These are phyloP conservation scores for Cercis canadensis DNA, from an alignment of 306 rosid species.

Conservation along the genomic window DNA sequence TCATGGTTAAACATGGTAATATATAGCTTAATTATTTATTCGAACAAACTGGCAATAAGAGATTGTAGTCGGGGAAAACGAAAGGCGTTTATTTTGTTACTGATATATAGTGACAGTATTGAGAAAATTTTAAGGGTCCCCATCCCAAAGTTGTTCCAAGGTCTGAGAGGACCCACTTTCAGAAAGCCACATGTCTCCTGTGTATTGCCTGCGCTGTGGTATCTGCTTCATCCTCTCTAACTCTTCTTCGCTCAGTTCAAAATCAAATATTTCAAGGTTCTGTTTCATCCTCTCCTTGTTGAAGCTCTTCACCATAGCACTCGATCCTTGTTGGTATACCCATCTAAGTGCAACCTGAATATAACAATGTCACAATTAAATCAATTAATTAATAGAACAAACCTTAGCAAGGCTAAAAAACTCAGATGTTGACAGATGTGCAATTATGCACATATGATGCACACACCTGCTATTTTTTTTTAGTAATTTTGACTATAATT, in stretches of 20 bases:
- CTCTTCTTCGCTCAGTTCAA: conserved; percentile 57
- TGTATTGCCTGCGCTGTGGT: conserved; percentile 53
- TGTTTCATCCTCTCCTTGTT: conserved; percentile 64
- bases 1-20: no score
- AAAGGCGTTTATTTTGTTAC: conserved; percentile 13
- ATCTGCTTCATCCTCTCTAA: conserved; percentile 51
- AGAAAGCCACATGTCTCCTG: conserved; percentile 45
- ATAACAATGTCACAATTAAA: conserved; percentile 20
- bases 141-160: conserved; percentile 61
- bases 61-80: conserved; percentile 8
- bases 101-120: not conserved
- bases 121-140: conserved; percentile 34
- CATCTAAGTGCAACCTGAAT: conserved; percentile 64
- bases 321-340: conserved; percentile 57
- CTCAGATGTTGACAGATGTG: no score
- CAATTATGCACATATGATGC: no score
- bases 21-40: no score
- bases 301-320: conserved; percentile 55
- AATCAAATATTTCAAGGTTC: conserved; percentile 61
- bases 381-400: not conserved
- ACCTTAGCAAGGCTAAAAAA: no score
- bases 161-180: conserved; percentile 52
- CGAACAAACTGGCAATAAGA: not conserved
- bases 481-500: no score
- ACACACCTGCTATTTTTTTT: no score